Base-by-base conservation (phyloP, 805 yeast species). In the Candida sanyiensis region DNA sequence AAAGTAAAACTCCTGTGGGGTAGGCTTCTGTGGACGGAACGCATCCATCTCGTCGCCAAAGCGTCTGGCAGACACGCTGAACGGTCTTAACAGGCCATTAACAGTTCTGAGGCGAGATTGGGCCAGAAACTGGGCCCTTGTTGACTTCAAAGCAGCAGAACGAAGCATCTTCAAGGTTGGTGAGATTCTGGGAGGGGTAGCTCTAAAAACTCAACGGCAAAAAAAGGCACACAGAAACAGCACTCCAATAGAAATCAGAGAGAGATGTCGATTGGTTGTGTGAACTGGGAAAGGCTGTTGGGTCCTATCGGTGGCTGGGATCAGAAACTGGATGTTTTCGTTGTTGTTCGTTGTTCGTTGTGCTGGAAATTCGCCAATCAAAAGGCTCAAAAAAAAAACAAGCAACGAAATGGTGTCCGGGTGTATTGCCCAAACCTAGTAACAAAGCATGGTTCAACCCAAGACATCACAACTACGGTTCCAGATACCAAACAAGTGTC, bases 31-130 rank as follows among this genome's bases (percentile, higher is more conserved):
- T 5, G 54, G 52, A 8, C 43, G 39, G 37, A 48, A 52, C 7
- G 52, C 50, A 30, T 52, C 56, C 31, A 45, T 23, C 43, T 52
- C 57, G 25, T 49, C 49, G 23, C 40, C 27, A 6, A 26, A 19
- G 9, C 10, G 13, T n/a, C 16, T 31, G 8, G 35, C 16, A 17
- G 38, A 27, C 9, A 23, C 19, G 12, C 36, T 43, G 28, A 43
- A 43, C n/a, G 13, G 18, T 23, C 43, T 36, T 3, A 28, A 11
- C 16, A 6, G 4, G 6, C 18, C 5, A 3, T 17, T 12, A 9
- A 23, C 2, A 33, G n/a, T 17, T 9, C n/a, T 16, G 20, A 13
- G 13, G 11, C 29, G 25, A 10, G 23, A 18, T 11, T 23, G 39
- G 6, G 39, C 35, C 28, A 35, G n/a, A 16, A 29, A 11, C n/a